phyloP scores from a whole-genome alignment of 176 grass and related monocot species.

The maize (Zea mays) region DNA sequence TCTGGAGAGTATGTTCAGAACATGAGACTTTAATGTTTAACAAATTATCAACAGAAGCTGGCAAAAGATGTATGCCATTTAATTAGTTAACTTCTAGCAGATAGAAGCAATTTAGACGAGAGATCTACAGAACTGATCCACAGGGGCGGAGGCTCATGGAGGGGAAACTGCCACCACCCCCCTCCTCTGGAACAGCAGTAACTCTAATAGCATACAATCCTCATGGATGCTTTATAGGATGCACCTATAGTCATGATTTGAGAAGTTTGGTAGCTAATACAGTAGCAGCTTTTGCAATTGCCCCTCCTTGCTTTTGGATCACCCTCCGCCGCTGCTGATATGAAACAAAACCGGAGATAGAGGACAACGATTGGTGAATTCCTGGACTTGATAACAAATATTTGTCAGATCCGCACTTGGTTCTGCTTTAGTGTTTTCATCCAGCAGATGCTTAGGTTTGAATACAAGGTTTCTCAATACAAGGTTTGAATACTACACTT shows the following conservation, averaged over 20 bases:
- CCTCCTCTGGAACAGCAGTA: background rate
- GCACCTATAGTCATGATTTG: background rate
- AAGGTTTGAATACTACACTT: background rate
- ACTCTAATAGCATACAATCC: background rate
- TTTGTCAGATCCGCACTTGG: background rate
- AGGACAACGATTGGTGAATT: background rate
- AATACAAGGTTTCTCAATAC: background rate
- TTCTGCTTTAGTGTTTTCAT: background rate
- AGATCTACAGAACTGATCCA: background rate
- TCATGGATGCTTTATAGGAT: too few species aligned
- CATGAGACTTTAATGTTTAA: constrained; percentile 9
- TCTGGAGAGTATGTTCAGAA: constrained; percentile 45
- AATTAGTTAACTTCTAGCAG: background rate
- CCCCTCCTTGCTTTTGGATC: too few species aligned
- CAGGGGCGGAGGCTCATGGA: too few species aligned
- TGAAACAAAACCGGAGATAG: background rate
- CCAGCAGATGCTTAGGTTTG: background rate
- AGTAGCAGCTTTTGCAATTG: too few species aligned
- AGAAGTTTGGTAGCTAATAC: background rate
- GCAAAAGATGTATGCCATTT: background rate
- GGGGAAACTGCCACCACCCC: too few species aligned
- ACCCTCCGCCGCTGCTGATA: too few species aligned
- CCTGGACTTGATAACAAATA: background rate
- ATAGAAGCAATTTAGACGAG: background rate
- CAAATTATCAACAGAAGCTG: background rate